Percentiles rank a stretch among this genome's conserved stretches.
Evolutionary conservation across 352 stramenopile species (phyloP).

Genomic region (Globisporangium megalacanthum): DNA sequence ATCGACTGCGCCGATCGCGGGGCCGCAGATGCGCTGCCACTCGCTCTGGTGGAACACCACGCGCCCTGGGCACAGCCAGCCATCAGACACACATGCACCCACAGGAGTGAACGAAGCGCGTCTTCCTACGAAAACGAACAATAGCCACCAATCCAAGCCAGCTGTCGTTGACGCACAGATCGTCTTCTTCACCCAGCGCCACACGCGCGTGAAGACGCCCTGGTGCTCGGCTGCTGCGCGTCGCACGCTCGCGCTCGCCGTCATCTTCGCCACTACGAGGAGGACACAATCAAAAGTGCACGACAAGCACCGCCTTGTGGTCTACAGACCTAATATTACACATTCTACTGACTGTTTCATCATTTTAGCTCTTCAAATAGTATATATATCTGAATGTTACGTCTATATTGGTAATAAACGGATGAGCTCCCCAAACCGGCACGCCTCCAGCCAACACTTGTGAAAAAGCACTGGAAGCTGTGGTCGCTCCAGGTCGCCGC

Average conservation of each 20-base stretch:
- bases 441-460: too few relatives aligned
- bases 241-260: slow-evolving; percentile 45
- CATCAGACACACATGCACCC: background rate
- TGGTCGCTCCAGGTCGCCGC: too few relatives aligned
- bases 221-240: slow-evolving; percentile 51
- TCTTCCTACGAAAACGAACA: background rate
- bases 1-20: slow-evolving; percentile 32
- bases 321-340: too few relatives aligned
- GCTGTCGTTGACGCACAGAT: slow-evolving; percentile 2
- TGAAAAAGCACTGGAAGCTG: background rate
- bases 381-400: too few relatives aligned
- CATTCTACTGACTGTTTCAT: too few relatives aligned
- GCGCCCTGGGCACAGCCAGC: slow-evolving; percentile 22
- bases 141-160: slow-evolving; percentile 26
- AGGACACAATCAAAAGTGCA: too few relatives aligned
- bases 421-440: too few relatives aligned
- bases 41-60: slow-evolving; percentile 68
- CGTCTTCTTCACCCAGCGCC: slow-evolving; percentile 69
- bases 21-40: slow-evolving; percentile 59
- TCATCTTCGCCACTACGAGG: slow-evolving; percentile 23
- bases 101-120: background rate
- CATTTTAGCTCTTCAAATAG: too few relatives aligned
- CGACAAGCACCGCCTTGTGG: too few relatives aligned
- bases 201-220: slow-evolving; percentile 46
- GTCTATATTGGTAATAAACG: too few relatives aligned